These are phyloP conservation scores for Fraxinus dipetala DNA, from an alignment of 305 asterid species.

Conservation along the genomic window DNA sequence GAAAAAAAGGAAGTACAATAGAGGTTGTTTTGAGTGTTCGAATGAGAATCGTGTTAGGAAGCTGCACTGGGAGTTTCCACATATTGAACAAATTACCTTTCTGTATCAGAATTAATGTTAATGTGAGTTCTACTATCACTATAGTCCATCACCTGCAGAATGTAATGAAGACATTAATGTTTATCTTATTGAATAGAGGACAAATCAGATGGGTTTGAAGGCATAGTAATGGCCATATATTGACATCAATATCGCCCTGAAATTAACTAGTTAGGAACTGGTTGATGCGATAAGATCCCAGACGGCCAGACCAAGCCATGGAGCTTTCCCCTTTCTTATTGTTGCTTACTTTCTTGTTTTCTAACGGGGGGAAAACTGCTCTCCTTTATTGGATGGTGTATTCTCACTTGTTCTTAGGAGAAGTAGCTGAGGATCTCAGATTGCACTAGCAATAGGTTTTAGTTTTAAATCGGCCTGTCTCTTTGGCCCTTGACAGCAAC, in stretches of 20 bases:
- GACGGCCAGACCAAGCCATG: background rate
- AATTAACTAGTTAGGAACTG: background rate
- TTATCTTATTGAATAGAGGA: background rate
- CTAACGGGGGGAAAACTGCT: background rate
- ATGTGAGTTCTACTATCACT: background rate
- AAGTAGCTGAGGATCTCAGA: background rate
- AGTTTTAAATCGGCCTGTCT: background rate
- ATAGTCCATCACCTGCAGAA: background rate
- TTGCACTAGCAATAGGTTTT: background rate
- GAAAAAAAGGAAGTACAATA: background rate
- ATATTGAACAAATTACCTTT: background rate
- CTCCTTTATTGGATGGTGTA: background rate
- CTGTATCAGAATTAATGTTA: background rate
- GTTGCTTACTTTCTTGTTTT: background rate
- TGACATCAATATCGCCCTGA: background rate
- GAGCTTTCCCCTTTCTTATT: background rate
- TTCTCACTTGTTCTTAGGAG: background rate
- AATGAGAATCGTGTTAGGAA: background rate
- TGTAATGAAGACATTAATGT: background rate
- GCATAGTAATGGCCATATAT: background rate
- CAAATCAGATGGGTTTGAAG: background rate
- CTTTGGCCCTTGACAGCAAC: background rate
- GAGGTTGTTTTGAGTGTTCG: background rate
- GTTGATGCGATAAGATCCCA: background rate
- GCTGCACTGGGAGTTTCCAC: background rate